Conservation (phyloP, 225 moss, liverwort and hornwort species). For the Asterella californica region DNA sequence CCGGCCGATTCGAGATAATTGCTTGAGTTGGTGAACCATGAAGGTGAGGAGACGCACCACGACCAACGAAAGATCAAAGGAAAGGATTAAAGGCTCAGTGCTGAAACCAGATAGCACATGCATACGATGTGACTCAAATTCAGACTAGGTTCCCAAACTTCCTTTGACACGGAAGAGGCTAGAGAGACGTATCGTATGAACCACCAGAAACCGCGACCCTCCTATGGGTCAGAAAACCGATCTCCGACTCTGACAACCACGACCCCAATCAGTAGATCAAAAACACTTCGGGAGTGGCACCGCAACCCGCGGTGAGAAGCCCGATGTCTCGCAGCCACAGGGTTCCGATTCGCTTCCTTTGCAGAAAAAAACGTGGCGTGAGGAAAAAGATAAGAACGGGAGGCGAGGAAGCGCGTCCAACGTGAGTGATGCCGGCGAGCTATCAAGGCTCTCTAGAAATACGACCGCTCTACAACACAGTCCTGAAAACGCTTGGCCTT, state of each 20-base stretch:
- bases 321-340: neutral
- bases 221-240: neutral
- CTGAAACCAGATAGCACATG: neutral
- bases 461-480: constrained; percentile 8
- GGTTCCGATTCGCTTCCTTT: constrained; percentile 10
- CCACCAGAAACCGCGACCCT: neutral
- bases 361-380: constrained; percentile 5
- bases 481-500: neutral
- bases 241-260: constrained; percentile 5
- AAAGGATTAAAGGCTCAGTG: neutral
- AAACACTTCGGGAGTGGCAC: constrained; percentile 12
- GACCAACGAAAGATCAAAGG: neutral
- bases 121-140: neutral
- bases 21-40: neutral
- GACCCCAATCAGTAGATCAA: neutral
- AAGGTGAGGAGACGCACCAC: neutral
- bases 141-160: neutral
- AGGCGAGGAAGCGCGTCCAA: neutral
- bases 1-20: neutral
- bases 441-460: neutral
- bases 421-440: neutral
- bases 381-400: neutral
- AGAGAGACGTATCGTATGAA: neutral
- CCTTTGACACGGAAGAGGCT: neutral
- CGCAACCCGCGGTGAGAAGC: constrained; percentile 18